These are phyloP conservation scores for Nemania sp. DNA, from an alignment of 2,329 filamentous ascomycete genomes.

Conservation along the genomic window DNA sequence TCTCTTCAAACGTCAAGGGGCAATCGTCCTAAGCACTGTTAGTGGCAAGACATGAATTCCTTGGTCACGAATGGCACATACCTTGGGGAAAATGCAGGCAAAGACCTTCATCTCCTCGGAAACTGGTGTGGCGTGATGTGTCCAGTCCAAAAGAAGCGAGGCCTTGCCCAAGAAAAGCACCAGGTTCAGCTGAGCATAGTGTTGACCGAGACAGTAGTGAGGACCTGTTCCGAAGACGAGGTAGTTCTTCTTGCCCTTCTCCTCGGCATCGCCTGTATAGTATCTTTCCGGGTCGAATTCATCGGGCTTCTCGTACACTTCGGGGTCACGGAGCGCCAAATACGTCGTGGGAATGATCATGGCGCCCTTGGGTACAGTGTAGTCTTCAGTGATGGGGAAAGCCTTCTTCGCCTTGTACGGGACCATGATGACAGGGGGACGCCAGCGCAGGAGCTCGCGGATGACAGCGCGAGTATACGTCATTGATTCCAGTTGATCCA, in stretches of 20 bases:
- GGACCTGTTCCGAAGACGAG: conserved; percentile 94
- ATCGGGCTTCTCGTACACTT: conserved; percentile 89
- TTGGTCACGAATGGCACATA: conserved; percentile 49
- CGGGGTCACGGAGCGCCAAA: conserved; percentile 86
- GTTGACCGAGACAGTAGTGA: conserved; percentile 95
- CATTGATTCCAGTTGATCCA: conserved; percentile 89
- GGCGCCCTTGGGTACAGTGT: conserved; percentile 90
- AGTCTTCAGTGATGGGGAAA: conserved; percentile 85
- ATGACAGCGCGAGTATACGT: conserved; percentile 90
- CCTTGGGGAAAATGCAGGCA: conserved; percentile 96
- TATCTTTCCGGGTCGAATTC: conserved; percentile 89
- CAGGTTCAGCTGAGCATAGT: conserved; percentile 86
- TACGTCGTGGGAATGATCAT: conserved; percentile 96
- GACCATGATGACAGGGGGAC: conserved; percentile 95
- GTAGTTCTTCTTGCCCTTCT: conserved; percentile 88
- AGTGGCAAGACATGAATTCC: conserved; percentile 19
- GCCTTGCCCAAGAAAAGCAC: conserved; percentile 91
- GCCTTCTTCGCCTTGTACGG: conserved; percentile 93
- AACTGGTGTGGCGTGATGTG: conserved; percentile 78
- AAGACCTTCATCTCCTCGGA: conserved; percentile 98
- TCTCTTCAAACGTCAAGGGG: conserved; percentile 71
- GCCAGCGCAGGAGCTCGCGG: conserved; percentile 88
- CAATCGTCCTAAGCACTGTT: conserved; percentile 71
- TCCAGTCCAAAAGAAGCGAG: conserved; percentile 84
- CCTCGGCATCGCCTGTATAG: conserved; percentile 86